These are phyloP conservation scores for Ormosia semicastrata DNA, from an alignment of 306 rosid genomes.

Conservation along the genomic window DNA sequence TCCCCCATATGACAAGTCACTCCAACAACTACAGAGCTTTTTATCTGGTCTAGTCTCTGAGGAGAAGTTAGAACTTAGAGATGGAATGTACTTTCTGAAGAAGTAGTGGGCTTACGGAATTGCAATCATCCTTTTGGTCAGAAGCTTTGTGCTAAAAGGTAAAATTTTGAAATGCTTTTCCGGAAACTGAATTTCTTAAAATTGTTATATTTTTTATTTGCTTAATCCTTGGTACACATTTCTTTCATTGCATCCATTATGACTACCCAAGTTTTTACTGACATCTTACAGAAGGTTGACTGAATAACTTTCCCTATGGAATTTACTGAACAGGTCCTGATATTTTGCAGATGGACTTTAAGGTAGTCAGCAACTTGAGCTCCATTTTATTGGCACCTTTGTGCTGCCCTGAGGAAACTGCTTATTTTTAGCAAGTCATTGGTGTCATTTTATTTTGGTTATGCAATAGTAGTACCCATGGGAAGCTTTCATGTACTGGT, in stretches of 20 bases:
- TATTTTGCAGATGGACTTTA: constrained; percentile 8
- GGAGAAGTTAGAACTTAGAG: constrained; percentile 81
- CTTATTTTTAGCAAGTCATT: background rate
- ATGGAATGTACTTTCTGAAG: constrained; percentile 78
- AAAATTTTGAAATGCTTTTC: constrained; percentile 14
- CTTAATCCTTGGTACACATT: background rate
- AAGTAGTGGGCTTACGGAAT: constrained; percentile 39
- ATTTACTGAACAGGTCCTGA: background rate
- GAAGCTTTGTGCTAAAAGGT: constrained; percentile 27
- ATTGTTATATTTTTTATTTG: background rate
- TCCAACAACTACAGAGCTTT: constrained; percentile 88
- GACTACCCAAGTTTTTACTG: background rate
- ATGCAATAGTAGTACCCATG: background rate
- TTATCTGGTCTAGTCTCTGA: constrained; percentile 82
- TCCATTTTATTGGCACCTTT: background rate
- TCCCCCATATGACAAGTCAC: constrained; percentile 87
- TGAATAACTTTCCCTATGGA: background rate
- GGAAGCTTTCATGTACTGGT: background rate
- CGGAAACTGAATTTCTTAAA: constrained; percentile 9
- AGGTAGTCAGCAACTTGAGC: constrained; percentile 11
- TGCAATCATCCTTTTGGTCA: constrained; percentile 12
- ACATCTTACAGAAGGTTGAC: background rate
- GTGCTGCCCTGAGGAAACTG: background rate
- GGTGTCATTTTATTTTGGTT: background rate
- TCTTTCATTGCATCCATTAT: background rate